Evolutionary conservation across 1,284 basidiomycete genomes (phyloP).

Genomic region (Cerioporus squamosus): DNA sequence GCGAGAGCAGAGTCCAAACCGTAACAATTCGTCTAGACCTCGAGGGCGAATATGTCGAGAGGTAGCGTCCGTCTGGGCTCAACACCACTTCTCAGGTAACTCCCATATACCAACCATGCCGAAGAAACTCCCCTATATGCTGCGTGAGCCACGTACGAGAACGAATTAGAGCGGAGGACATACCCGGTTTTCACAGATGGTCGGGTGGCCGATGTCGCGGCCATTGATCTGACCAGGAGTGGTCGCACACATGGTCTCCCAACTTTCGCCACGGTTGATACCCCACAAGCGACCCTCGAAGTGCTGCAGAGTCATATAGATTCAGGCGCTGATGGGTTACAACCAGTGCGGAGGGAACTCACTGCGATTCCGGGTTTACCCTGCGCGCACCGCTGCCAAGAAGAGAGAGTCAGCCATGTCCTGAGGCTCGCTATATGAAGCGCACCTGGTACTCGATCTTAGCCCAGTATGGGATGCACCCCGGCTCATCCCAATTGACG

Average conservation of each 20-base stretch:
- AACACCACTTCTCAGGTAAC: background rate
- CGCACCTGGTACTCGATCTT: conserved; percentile 17
- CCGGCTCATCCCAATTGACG: conserved; percentile 24
- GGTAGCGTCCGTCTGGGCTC: background rate
- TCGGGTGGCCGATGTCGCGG: conserved; percentile 9
- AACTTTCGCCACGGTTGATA: conserved; percentile 7
- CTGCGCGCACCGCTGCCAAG: conserved; percentile 7
- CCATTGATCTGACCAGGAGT: conserved; percentile 16
- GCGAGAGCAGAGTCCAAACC: too few relatives aligned
- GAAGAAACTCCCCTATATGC: conserved; percentile 1
- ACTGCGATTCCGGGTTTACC: background rate
- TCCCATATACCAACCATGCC: conserved; percentile 24
- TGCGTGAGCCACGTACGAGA: background rate
- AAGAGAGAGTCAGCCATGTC: background rate
- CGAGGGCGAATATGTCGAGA: too few relatives aligned
- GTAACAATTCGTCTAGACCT: too few relatives aligned
- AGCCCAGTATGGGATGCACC: conserved; percentile 25
- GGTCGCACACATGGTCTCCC: conserved; percentile 19
- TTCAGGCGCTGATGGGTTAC: too few relatives aligned
- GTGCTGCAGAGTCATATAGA: background rate
- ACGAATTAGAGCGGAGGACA: background rate
- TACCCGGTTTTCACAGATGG: conserved; percentile 15
- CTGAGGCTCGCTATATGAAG: background rate
- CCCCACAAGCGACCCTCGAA: conserved; percentile 11
- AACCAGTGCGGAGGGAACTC: background rate